Percentiles rank a stretch among this genome's conserved stretches.
Conservation (phyloP, 208 protist species). For the Leishmania gerbilli region DNA sequence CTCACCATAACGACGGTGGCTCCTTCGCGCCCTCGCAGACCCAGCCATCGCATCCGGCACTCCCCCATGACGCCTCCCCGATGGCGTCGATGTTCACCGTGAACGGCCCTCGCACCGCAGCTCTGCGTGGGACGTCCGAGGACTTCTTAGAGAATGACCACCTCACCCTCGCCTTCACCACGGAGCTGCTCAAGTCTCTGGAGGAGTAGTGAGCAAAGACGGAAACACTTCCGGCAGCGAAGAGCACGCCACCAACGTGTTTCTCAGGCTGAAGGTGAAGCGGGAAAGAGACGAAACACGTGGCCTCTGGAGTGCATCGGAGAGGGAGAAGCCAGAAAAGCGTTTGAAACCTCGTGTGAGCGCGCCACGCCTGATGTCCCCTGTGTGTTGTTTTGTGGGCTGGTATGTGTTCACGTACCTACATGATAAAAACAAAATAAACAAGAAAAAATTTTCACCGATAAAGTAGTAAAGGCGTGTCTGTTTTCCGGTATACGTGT, state of each 20-base stretch:
- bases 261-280: neutral
- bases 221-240: neutral
- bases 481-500: neutral
- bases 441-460: neutral
- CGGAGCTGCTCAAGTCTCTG: conserved; percentile 40
- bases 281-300: neutral
- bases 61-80: conserved; percentile 6
- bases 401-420: neutral
- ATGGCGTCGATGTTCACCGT: conserved; percentile 24
- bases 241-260: neutral
- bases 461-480: neutral
- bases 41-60: conserved; percentile 9
- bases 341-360: too few relatives aligned
- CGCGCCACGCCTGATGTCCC: too few relatives aligned
- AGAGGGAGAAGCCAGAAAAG: too few relatives aligned
- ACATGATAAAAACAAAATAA: neutral
- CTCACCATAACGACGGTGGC: conserved; percentile 16
- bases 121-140: conserved; percentile 24
- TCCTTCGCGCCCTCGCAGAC: conserved; percentile 9
- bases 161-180: conserved; percentile 36
- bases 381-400: neutral
- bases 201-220: conserved; percentile 19
- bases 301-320: neutral
- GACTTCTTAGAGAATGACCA: conserved; percentile 38
- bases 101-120: conserved; percentile 20